Base-by-base conservation (phyloP, 352 stramenopile genomes). In the Peronospora destructor region DNA sequence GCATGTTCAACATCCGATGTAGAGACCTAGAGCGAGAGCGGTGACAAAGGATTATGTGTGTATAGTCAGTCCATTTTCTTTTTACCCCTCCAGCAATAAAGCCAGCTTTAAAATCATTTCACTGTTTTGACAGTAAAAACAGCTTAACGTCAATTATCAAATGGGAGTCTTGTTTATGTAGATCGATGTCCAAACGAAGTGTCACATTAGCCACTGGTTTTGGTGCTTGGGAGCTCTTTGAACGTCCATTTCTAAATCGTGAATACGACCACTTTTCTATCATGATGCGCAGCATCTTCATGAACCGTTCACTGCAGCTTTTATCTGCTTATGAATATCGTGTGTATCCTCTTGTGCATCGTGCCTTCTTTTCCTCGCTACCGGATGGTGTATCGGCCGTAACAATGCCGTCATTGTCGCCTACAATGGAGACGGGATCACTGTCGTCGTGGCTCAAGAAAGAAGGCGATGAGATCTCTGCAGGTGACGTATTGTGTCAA, bases 381-480 rank as follows among this genome's bases (percentile, higher is more conserved):
- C 81, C 81, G 0, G 81, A 91, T 6, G 77, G 81, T 49, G 77
- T 92, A 23, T 63, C 79, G 25, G 63, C 76, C 45, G 67, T 92
- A 23, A 65, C 61, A 34, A 98, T 99, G 91, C 96, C 96, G 13
- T 93, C 96, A 41, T 74, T 99, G 21, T 98, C 89, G 51, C 96
- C 96, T 33, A 99, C 96, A 8, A 99, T 99, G 96, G 84, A 89
- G 54, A 81, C 76, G 5, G 96, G 96, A 34, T 95, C 73, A 36
- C 92, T 99, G 53, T 87, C 93, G 6, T 62, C 80, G 47, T 98
- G 95, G 95, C 91, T 97, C 48, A 89, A 87, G 63, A 79, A 85
- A 28, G 88, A 97, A 53, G 95, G 95, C 44, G 85, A 97, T 11
- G 59, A 80, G 38, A 87, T 98, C 50, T 54, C 60, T 17, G 78